Evolutionary conservation across 2,329 filamentous ascomycete species (phyloP), one percentile per base, ranked within the genome.

Genomic region (Fusarium sp.): DNA sequence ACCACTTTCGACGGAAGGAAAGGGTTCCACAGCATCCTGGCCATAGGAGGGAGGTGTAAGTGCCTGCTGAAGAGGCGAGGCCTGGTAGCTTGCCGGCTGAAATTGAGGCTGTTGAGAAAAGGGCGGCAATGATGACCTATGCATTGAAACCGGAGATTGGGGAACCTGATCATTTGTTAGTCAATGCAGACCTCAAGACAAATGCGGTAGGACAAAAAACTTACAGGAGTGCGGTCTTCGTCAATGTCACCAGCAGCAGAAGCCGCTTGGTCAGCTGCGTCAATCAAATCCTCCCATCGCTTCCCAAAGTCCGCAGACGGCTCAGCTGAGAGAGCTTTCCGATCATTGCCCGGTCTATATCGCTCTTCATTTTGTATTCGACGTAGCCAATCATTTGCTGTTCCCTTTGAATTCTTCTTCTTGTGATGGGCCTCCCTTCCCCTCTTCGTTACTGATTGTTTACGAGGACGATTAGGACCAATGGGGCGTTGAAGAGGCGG

Each of bases 281-380:
- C 94, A 71, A 98, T 97, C 65, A 98, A 86, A 80, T 98, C 95
- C 80, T 97, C 94, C 96, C 95, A 98, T 75, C 95, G 88, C 82
- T 96, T 97, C 71, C 93, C 94, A 81, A 92, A 92, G 64, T 92
- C 91, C 22, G 88, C 90, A 60, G 91, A 88, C 25, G 94, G 94
- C 80, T 98, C 95, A 44, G 93, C 93, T 18, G 94, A 97, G 72
- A 92, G 88, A 59, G 94, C 93, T 81, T 97, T 97, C 68, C 93
- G 88, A 75, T 93, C 90, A 74, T 91, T 90, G 61, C 84, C 84
- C 14, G 85, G 83, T 68, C 91, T 91, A 70, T 93, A 84, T 67
- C 92, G 87, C 59, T 88, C 86, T 47, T 88, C 86, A 68, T 88
- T 87, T 69, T 88, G 86, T 24, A 88, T 84, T 45, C 86, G 82